Conservation (phyloP, 2,329 filamentous ascomycete species). For the Aspergillus fumigatiaffinis region DNA sequence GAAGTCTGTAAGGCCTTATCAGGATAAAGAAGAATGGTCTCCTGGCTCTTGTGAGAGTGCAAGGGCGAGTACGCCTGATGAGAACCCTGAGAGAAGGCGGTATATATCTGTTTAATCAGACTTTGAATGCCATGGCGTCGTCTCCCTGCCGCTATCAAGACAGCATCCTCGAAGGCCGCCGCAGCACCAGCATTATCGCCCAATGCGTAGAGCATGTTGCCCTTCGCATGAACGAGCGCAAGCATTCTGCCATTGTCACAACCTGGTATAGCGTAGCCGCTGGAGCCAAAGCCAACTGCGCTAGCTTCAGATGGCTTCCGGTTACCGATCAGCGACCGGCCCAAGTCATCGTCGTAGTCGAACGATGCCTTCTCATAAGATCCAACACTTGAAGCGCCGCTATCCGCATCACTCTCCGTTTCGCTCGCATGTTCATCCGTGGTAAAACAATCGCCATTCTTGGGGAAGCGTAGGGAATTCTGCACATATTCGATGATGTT, state of each 20-base stretch:
- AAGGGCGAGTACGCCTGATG: conserved; percentile 35
- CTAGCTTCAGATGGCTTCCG: conserved; percentile 25
- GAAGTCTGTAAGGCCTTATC: conserved; percentile 80
- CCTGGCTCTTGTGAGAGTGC: conserved; percentile 34
- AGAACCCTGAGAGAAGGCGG: conserved; percentile 57
- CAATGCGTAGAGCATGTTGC: conserved; percentile 93
- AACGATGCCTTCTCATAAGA: conserved; percentile 55
- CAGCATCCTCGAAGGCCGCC: conserved; percentile 88
- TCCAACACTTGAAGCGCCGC: conserved; percentile 49
- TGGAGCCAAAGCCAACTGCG: conserved; percentile 64
- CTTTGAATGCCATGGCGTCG: conserved; percentile 67
- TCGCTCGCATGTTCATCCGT: conserved; percentile 56
- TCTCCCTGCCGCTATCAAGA: conserved; percentile 78
- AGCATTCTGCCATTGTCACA: conserved; percentile 89
- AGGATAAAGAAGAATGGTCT: conserved; percentile 75
- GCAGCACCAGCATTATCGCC: conserved; percentile 79
- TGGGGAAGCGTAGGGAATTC: conserved; percentile 57
- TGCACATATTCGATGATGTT: conserved; percentile 84
- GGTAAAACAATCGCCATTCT: conserved; percentile 46
- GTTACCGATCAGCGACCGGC: conserved; percentile 23
- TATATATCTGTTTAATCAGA: conserved; percentile 74
- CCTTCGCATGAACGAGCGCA: conserved; percentile 92
- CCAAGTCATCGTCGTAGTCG: conserved; percentile 51
- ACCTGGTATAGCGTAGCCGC: conserved; percentile 79
- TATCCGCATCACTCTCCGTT: conserved; percentile 54